Evolutionary conservation across 139 green algal species (phyloP).

Genomic region (Nannochloris sp.): DNA sequence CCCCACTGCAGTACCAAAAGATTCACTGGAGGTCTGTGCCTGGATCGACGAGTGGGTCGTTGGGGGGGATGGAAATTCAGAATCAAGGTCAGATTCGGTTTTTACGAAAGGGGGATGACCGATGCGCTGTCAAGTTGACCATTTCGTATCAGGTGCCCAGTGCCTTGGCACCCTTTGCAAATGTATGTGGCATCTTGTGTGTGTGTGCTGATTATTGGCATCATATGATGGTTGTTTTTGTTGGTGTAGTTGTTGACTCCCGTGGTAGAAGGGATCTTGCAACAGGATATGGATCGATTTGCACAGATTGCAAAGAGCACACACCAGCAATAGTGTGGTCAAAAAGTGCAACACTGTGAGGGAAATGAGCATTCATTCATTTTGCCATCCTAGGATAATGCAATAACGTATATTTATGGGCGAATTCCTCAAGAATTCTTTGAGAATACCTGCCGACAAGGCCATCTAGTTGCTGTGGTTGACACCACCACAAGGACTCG

Average conservation of each 20-base stretch:
- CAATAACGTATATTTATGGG: too few species aligned
- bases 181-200: constrained; percentile 27
- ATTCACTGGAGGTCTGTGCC: constrained; percentile 80
- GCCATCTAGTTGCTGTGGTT: too few species aligned
- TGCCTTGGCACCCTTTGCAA: constrained; percentile 65
- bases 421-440: too few species aligned
- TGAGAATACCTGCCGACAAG: too few species aligned
- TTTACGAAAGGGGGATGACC: constrained; percentile 23
- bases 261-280: constrained; percentile 74
- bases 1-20: constrained; percentile 69
- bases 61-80: constrained; percentile 44
- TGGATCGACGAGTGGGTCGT: constrained; percentile 40
- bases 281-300: constrained; percentile 68
- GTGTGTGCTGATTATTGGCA: neutral
- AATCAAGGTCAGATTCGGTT: constrained; percentile 75
- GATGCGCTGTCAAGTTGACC: constrained; percentile 64
- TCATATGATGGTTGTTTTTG: neutral
- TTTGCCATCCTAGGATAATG: too few species aligned
- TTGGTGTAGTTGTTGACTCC: constrained; percentile 57
- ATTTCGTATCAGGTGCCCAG: constrained; percentile 82
- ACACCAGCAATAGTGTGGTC: too few species aligned
- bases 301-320: constrained; percentile 16
- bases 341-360: too few species aligned
- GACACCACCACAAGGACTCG: too few species aligned
- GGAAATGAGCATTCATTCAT: too few species aligned